Conservation (phyloP, 768 basidiomycete species). For the Hericium rajendrae region DNA sequence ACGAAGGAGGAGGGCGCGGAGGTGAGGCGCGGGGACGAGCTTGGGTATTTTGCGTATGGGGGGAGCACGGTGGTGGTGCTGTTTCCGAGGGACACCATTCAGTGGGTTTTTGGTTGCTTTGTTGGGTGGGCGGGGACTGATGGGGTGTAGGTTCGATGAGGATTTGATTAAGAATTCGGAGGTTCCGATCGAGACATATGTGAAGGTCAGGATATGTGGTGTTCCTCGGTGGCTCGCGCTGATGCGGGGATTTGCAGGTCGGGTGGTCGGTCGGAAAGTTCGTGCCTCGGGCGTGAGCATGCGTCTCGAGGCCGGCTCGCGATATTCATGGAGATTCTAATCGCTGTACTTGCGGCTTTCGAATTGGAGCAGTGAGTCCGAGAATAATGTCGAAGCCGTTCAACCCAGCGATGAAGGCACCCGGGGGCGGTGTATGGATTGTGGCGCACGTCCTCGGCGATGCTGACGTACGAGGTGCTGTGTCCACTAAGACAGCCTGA, state of each 20-base stretch:
- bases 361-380: too few species aligned
- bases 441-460: too few species aligned
- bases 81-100: conserved; percentile 42
- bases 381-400: too few species aligned
- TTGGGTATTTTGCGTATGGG: conserved; percentile 65
- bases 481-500: too few species aligned
- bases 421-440: too few species aligned
- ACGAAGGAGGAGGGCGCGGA: conserved; percentile 37
- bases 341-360: too few species aligned
- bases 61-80: conserved; percentile 63
- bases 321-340: too few species aligned
- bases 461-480: too few species aligned
- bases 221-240: background rate
- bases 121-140: background rate
- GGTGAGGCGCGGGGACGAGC: conserved; percentile 56
- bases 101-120: conserved; percentile 18
- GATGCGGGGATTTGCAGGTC: background rate
- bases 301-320: too few species aligned
- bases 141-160: background rate
- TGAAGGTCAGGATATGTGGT: background rate
- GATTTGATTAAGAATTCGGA: background rate
- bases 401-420: too few species aligned
- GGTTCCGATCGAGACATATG: background rate
- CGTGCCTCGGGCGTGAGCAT: background rate
- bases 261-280: background rate